A percentile compares a stretch with the other conserved stretches of the same genome.
Conservation (phyloP, 2,329 filamentous ascomycete species). For the Alternaria sp. region DNA sequence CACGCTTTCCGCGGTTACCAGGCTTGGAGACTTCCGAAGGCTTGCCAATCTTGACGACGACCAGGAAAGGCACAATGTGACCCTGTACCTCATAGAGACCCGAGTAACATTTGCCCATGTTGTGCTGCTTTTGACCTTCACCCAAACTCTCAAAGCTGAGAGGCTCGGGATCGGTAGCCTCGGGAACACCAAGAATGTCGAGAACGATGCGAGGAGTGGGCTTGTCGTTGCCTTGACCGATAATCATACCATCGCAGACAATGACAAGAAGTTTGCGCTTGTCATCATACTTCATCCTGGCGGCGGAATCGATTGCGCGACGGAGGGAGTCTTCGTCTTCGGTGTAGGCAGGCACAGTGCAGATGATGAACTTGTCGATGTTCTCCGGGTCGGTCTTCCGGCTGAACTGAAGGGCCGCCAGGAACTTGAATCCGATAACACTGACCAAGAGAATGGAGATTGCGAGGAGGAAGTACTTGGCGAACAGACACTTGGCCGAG, state of each 20-base stretch:
- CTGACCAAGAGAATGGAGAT: slow-evolving; percentile 80
- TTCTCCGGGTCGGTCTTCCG: slow-evolving; percentile 92
- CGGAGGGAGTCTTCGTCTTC: slow-evolving; percentile 98
- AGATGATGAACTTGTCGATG: slow-evolving; percentile 97
- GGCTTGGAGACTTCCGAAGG: slow-evolving; percentile 74
- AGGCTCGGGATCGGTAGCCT: slow-evolving; percentile 91
- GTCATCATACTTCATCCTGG: slow-evolving; percentile 95
- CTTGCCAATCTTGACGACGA: slow-evolving; percentile 94
- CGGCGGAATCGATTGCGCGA: slow-evolving; percentile 94
- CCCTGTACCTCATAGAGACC: slow-evolving; percentile 97
- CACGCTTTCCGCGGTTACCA: slow-evolving; percentile 98
- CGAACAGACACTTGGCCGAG: slow-evolving; percentile 83
- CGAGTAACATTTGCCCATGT: slow-evolving; percentile 99
- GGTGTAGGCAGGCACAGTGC: slow-evolving; percentile 95
- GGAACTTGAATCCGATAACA: slow-evolving; percentile 94
- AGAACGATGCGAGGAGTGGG: slow-evolving; percentile 95
- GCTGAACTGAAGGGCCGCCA: slow-evolving; percentile 93
- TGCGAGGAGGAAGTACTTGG: slow-evolving; percentile 85
- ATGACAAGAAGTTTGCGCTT: slow-evolving; percentile 95
- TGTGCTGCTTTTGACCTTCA: slow-evolving; percentile 96
- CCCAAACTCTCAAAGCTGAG: slow-evolving; percentile 96
- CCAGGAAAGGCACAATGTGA: slow-evolving; percentile 96
- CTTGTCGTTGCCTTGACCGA: slow-evolving; percentile 95
- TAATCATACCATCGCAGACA: slow-evolving; percentile 98
- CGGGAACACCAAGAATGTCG: slow-evolving; percentile 93